These are phyloP conservation scores for Cryptococcus sp. DNA, from an alignment of 1,284 basidiomycete species.

Conservation along the genomic window DNA sequence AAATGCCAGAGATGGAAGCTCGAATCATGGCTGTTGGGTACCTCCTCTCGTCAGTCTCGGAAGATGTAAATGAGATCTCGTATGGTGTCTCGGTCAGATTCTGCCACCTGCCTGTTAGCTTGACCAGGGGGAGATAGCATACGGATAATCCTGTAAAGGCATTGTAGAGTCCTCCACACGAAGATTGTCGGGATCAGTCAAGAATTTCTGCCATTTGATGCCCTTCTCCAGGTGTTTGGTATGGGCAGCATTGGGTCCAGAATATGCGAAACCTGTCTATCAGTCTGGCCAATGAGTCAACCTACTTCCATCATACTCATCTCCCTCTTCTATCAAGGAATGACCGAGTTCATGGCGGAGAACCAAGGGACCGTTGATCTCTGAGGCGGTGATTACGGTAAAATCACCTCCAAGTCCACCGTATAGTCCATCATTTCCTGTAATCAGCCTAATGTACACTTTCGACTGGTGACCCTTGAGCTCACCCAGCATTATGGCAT, in stretches of 20 bases:
- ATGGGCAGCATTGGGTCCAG: conserved; percentile 57
- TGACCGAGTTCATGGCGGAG: conserved; percentile 74
- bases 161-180: conserved; percentile 68
- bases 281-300: neutral
- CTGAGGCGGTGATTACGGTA: conserved; percentile 72
- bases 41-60: conserved; percentile 22
- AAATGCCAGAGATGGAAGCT: conserved; percentile 73
- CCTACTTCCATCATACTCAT: conserved; percentile 74
- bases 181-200: conserved; percentile 49
- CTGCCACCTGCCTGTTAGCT: conserved; percentile 47
- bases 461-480: no score
- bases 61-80: conserved; percentile 60
- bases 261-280: conserved; percentile 58
- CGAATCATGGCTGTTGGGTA: conserved; percentile 64
- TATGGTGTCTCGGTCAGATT: conserved; percentile 58
- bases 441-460: no score
- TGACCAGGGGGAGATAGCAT: conserved; percentile 5
- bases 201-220: conserved; percentile 62
- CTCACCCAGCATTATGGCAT: conserved; percentile 69
- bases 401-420: conserved; percentile 78
- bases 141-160: conserved; percentile 65
- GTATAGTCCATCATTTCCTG: conserved; percentile 74
- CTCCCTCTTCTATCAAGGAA: conserved; percentile 58
- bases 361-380: conserved; percentile 71
- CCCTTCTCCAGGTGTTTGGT: conserved; percentile 47